Evolutionary conservation across 371 early-diverging fungal genomes (phyloP), one percentile per base, ranked within the genome.

Genomic region (Syncephalastrum contaminatum): DNA sequence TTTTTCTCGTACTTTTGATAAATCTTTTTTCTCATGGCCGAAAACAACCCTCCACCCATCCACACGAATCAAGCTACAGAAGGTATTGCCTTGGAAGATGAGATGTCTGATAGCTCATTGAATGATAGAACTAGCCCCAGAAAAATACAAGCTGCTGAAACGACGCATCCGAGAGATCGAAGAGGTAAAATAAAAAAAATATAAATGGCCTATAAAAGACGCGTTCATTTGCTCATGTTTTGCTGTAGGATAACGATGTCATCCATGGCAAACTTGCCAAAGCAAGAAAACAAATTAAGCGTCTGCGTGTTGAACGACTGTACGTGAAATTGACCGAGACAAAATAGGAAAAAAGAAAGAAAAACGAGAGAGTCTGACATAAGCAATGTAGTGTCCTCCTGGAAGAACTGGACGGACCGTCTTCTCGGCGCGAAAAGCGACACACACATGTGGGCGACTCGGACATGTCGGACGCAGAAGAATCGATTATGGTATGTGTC

Each of bases 111-210:
- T 2, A 12, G 10, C 36, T 30, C 36, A 30, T 8, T 8, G 10
- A 10, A 30, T 30, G 10, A 10, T 2, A 30, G 36, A 30, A 6
- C 36, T 30, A 30, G 36, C 36, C 10, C 36, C 36, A 30, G 36
- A 30, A 30, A 82, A 83, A 56, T 82, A 83, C 54, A 81, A 72
- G 53, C 80, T 83, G 25, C 73, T 85, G 15, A 85, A 82, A 60
- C 81, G 75, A 58, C 73, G 81, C 58, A 81, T 75, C 54, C 72
- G 79, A 40, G 75, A 75, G 45, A 83, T 82, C 60, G 85, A 85
- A 75, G 77, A 76, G 53, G 85, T 85, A 78, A 60, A 25, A 25
- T 0, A 25, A 25, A 25, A 25, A 25, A 25, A 25, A 25, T 59
- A 57, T 44, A 20, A 13, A 21, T 19, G 2, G 30, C n/a, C 20